Evolutionary conservation across 2,329 filamentous ascomycete genomes (phyloP).

Genomic region (Fusarium proliferatum): DNA sequence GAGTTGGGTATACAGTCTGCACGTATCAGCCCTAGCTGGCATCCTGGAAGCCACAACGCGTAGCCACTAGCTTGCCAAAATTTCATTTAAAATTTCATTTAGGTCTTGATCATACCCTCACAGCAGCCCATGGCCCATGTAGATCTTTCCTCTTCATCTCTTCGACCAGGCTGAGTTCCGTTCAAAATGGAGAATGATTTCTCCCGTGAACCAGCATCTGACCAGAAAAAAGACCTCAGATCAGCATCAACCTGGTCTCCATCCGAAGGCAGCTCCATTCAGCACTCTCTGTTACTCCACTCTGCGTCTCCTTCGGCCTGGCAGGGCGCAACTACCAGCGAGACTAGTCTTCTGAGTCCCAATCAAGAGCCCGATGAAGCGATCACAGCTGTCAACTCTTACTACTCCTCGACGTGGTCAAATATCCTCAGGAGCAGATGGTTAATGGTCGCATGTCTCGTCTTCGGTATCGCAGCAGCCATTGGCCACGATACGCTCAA

Average conservation of each 20-base stretch:
- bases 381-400: fast-evolving
- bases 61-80: not conserved
- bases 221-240: not conserved
- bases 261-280: not conserved
- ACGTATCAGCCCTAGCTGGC: not conserved
- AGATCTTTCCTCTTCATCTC: not conserved
- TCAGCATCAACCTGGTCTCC: not conserved
- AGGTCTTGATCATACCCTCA: fast-evolving
- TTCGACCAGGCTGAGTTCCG: not conserved
- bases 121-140: too few species aligned
- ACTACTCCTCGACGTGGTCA: not conserved
- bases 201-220: not conserved
- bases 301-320: not conserved
- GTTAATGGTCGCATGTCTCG: slow-evolving; percentile 1
- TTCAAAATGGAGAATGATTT: not conserved
- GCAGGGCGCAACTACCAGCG: not conserved
- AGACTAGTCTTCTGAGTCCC: not conserved
- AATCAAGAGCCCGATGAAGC: fast-evolving
- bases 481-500: slow-evolving; percentile 9
- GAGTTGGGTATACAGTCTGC: not conserved
- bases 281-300: not conserved
- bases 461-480: not conserved
- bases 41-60: too few species aligned
- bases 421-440: slow-evolving; percentile 1
- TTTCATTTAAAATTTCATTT: not conserved